Evolutionary conservation across 2,329 filamentous ascomycete genomes (phyloP).

Genomic region (Penicillium sp.): DNA sequence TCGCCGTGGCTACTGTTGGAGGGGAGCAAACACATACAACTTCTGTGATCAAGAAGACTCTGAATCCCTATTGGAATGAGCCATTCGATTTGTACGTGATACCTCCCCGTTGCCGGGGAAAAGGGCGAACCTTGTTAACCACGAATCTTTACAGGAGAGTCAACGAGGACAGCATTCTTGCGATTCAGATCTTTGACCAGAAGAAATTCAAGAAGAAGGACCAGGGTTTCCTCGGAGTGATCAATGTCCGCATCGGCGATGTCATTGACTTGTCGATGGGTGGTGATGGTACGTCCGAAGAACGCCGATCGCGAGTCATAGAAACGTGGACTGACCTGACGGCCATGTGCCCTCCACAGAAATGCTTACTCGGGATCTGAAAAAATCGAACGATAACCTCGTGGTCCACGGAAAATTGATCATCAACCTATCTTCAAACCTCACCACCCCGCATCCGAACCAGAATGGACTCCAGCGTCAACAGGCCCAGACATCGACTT

Average conservation of each 20-base stretch:
- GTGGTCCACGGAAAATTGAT: constrained; percentile 98
- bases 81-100: constrained; percentile 87
- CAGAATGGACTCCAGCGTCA: constrained; percentile 40
- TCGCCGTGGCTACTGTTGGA: constrained; percentile 93
- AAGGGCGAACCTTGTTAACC: constrained; percentile 11
- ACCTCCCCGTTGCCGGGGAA: constrained; percentile 1
- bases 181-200: constrained; percentile 98
- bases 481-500: constrained; percentile 34
- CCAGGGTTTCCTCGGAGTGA: constrained; percentile 94
- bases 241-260: constrained; percentile 94
- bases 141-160: constrained; percentile 61
- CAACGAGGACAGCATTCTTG: constrained; percentile 92
- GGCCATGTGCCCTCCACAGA: constrained; percentile 51
- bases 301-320: constrained; percentile 2
- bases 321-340: constrained; percentile 14
- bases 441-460: constrained; percentile 64
- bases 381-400: constrained; percentile 96
- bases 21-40: constrained; percentile 99
- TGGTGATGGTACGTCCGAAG: constrained; percentile 71
- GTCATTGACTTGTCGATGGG: constrained; percentile 86
- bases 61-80: constrained; percentile 99
- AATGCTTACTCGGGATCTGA: constrained; percentile 95
- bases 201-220: constrained; percentile 99
- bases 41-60: constrained; percentile 89
- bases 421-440: constrained; percentile 90